Conservation (phyloP, 164 flowering plant genomes). For the Stephania japonica region DNA sequence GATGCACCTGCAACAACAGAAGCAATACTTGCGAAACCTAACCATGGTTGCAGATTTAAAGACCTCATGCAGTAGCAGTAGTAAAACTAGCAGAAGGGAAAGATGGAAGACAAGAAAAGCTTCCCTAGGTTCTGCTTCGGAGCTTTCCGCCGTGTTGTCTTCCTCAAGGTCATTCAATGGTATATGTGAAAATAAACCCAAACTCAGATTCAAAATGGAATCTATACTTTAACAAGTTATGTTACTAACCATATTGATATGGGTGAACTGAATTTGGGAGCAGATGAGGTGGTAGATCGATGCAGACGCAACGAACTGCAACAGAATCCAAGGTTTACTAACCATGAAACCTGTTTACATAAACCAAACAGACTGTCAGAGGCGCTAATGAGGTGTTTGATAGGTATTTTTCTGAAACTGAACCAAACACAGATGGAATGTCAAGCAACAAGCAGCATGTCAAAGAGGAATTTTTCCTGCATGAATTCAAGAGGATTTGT, state of each 20-base stretch:
- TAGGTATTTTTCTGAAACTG: slow-evolving; percentile 56
- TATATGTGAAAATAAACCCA: slow-evolving; percentile 6
- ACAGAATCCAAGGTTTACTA: slow-evolving; percentile 13
- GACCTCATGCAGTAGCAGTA: slow-evolving; percentile 12
- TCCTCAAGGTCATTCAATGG: slow-evolving; percentile 26
- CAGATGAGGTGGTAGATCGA: slow-evolving; percentile 26
- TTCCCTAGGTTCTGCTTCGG: slow-evolving; percentile 42
- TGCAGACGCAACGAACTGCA: slow-evolving; percentile 19
- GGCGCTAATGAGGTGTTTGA: slow-evolving; percentile 64
- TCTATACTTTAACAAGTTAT: not conserved
- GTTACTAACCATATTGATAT: not conserved
- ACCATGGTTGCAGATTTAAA: not conserved
- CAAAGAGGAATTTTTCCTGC: slow-evolving; percentile 55
- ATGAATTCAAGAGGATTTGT: slow-evolving; percentile 50
- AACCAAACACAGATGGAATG: slow-evolving; percentile 31
- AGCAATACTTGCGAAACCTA: slow-evolving; percentile 9
- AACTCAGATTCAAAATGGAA: not conserved
- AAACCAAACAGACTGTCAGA: slow-evolving; percentile 70
- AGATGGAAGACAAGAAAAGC: slow-evolving; percentile 30
- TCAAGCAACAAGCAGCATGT: slow-evolving; percentile 32
- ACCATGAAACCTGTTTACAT: slow-evolving; percentile 19
- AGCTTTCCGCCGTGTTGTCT: slow-evolving; percentile 22
- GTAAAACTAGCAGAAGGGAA: slow-evolving; percentile 21
- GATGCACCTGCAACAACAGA: slow-evolving; percentile 13
- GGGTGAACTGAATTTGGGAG: not conserved